Base-by-base conservation (phyloP, 192 early-diverging fungal genomes). In the Rhizophlyctis rosea region DNA sequence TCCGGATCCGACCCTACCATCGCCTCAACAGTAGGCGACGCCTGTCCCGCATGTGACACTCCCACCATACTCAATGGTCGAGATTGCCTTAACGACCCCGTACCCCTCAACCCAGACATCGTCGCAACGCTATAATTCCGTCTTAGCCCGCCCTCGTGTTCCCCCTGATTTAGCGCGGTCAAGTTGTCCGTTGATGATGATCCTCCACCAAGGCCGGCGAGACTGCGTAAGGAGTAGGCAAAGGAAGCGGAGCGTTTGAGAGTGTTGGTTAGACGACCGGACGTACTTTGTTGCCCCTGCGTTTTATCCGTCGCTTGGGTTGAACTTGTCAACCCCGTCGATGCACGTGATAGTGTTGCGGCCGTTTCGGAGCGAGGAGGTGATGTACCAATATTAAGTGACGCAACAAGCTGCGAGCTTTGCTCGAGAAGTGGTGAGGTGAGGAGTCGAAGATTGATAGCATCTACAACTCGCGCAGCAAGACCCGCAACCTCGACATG, bases 401-500 rank as follows among this genome's bases (percentile, higher is more conserved):
- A 44, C 18, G 39, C 39, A 7, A 44, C 7, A 18, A 44, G 39
- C 39, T 44, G 39, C 39, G 39, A 44, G 7, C 9, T 7, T 9
- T 5, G 13, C 23, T 52, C 50, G 24, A 52, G 9, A 7, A 28
- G 23, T 14, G 14, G 50, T 5, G 50, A 52, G n/a, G n/a, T 14
- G 50, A 28, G n/a, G 11, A 52, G 50, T 9, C 25, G 14, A 7
- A 52, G 50, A 28, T 51, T 13, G 24, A 73, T 81, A 58, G 76
- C 61, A 67, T 98, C 95, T 39, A 95, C 88, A 0, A 93, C 81
- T 9, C 77, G 73, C 16, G 78, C 66, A 18, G 93, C 93, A 4
- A 79, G 62, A 27, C 72, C 59, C 7, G 91, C 78, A 3, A 96
- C 91, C 18, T 89, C 88, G 0, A 79, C 82, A 60, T 90, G 88